Conservation (phyloP, 257 asterid genomes). For the Thymus quinquecostatus region DNA sequence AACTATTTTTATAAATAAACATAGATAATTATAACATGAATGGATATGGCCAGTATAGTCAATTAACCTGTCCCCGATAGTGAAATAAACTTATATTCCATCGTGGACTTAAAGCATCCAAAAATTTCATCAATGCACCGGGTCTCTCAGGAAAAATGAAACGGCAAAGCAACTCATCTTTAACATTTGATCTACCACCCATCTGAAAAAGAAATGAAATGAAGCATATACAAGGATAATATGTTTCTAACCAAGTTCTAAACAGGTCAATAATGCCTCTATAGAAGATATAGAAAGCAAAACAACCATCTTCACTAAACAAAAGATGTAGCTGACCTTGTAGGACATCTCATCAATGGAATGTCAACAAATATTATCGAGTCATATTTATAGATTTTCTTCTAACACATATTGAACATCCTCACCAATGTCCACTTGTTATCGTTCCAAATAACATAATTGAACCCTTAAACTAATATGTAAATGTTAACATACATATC, state of each 20-base stretch:
- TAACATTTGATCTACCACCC: slow-evolving; percentile 87
- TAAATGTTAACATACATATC: slow-evolving; percentile 1
- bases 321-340: not conserved
- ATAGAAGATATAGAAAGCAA: too few species aligned
- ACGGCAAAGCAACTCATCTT: slow-evolving; percentile 84
- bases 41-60: not conserved
- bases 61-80: slow-evolving; percentile 86
- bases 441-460: not conserved
- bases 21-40: not conserved
- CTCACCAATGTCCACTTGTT: not conserved
- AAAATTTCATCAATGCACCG: slow-evolving; percentile 84
- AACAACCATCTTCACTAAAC: not conserved
- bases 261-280: not conserved
- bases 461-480: not conserved
- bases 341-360: not conserved
- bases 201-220: slow-evolving; percentile 52
- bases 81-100: slow-evolving; percentile 98
- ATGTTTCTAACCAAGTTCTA: not conserved
- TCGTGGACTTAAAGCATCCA: slow-evolving; percentile 87
- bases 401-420: not conserved
- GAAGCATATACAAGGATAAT: not conserved
- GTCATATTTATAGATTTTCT: not conserved
- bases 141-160: slow-evolving; percentile 92
- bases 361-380: not conserved
- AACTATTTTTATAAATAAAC: not conserved